Evolutionary conservation across 495 filamentous ascomycete genomes (phyloP).

Genomic region (Cercophora sp.): DNA sequence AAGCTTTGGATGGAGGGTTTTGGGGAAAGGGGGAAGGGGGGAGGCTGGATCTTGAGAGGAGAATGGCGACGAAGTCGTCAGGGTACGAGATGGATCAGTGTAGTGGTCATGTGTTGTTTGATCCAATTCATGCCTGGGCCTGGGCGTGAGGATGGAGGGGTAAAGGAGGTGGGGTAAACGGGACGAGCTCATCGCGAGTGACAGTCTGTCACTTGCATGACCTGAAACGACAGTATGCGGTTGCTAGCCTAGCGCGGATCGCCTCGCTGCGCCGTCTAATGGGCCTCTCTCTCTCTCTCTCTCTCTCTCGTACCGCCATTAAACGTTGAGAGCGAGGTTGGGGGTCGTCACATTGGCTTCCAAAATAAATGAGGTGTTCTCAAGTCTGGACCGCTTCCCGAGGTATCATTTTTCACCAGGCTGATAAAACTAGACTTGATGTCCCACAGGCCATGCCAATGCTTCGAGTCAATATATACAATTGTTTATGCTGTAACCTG

Average conservation of each 20-base stretch:
- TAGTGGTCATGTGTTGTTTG: too few species aligned
- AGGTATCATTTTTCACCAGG: slow-evolving; percentile 1
- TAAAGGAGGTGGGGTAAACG: slow-evolving; percentile 10
- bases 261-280: too few species aligned
- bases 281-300: too few species aligned
- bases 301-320: too few species aligned
- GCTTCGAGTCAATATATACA: background rate
- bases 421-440: slow-evolving; percentile 1
- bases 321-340: too few species aligned
- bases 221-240: slow-evolving; percentile 1
- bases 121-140: slow-evolving; percentile 13
- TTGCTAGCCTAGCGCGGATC: background rate
- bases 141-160: background rate
- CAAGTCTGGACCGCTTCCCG: too few species aligned
- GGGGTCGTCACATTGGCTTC: slow-evolving; percentile 2
- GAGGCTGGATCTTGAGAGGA: too few species aligned
- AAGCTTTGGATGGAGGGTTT: too few species aligned
- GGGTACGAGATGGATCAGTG: too few species aligned
- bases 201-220: slow-evolving; percentile 6
- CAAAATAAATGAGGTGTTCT: too few species aligned
- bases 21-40: too few species aligned
- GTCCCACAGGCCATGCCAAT: slow-evolving; percentile 4
- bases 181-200: background rate
- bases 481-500: background rate
- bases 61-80: too few species aligned